These are phyloP conservation scores for Parsonsia alboflavescens DNA, from an alignment of 257 asterid genomes.

Conservation along the genomic window DNA sequence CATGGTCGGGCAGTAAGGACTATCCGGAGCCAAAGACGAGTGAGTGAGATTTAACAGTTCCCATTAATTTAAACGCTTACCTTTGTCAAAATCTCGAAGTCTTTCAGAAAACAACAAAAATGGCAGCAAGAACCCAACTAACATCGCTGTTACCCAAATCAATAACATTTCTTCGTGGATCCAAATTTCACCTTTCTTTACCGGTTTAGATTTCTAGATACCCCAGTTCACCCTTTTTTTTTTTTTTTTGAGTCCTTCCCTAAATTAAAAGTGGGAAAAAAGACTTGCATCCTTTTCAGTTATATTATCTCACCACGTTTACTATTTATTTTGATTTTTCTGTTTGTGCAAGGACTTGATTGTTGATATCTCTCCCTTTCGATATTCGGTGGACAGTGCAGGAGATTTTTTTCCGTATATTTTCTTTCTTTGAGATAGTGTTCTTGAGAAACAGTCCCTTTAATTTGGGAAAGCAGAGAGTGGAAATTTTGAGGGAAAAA, in stretches of 20 bases:
- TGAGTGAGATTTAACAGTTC: no score
- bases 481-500: constrained; percentile 16
- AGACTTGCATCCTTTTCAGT: background rate
- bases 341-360: background rate
- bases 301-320: background rate
- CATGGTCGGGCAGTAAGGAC: no score
- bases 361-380: background rate
- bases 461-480: background rate
- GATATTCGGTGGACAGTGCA: no score
- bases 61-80: background rate
- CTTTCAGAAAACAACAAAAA: background rate
- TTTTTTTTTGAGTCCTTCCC: background rate
- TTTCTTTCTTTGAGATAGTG: background rate
- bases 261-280: background rate
- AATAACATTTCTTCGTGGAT: no score
- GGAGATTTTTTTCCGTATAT: background rate
- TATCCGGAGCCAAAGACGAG: no score
- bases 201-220: no score
- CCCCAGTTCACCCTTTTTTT: no score
- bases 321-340: background rate
- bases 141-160: background rate
- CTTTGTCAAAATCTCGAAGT: background rate
- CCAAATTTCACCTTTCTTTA: no score
- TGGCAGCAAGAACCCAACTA: background rate
- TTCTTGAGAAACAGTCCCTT: background rate